Conservation (phyloP, 257 asterid genomes). For the Solanum sitiens region DNA sequence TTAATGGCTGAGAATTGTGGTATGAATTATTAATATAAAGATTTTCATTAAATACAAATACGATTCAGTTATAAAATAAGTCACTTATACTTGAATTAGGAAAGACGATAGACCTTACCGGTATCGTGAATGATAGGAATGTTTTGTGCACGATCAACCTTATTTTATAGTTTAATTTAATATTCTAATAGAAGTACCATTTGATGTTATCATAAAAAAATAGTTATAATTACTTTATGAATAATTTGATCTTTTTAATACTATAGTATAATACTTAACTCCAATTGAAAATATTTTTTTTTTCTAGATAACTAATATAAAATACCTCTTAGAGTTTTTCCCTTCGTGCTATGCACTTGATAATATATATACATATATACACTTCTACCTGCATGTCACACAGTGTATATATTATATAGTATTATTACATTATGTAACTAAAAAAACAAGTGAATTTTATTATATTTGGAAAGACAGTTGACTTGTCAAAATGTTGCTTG, state of each 20-base stretch:
- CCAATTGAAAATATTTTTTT: background rate
- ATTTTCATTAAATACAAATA: background rate
- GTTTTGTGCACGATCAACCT: background rate
- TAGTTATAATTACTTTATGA: background rate
- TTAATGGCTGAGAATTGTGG: background rate
- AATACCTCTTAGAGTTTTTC: background rate
- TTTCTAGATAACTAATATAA: background rate
- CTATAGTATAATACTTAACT: background rate
- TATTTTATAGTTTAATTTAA: background rate
- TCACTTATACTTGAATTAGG: background rate
- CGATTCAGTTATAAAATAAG: background rate
- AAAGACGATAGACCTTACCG: background rate
- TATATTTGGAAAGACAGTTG: background rate
- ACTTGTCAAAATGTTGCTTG: background rate
- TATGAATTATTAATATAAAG: background rate
- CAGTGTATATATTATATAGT: background rate
- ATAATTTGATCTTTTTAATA: background rate
- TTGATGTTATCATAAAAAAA: background rate
- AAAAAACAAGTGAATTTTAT: background rate
- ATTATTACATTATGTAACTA: background rate
- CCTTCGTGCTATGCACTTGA: background rate
- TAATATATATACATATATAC: background rate
- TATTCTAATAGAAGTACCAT: background rate
- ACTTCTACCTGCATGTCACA: background rate
- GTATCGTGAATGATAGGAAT: background rate